Evolutionary conservation across 306 rosid species (phyloP), one percentile per base, ranked within the genome.

Genomic region (Dryas alaskensis): DNA sequence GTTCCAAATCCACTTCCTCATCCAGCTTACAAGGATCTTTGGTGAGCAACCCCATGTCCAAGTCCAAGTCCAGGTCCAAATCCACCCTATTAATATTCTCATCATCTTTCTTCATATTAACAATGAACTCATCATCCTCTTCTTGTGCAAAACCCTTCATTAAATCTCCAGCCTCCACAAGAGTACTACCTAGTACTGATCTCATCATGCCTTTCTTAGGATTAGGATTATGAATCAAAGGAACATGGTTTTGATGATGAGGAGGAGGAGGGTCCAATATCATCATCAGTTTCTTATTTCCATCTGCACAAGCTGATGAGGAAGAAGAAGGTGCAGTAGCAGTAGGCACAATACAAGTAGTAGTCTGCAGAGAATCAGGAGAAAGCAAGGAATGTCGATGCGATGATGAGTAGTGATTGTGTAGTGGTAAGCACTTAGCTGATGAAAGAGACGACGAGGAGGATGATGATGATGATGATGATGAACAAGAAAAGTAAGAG

Each of bases 1-100:
- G 92, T 82, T 92, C 98, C 90, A 92, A 83, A 84, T 92, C 98
- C 54, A 92, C 79, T 58, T 81, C 84, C 80, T 87, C 87, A 45
- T 80, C 68, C 37, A 8, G 50, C 27, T 72, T 58, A 5, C 46
- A 10, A 69, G 75, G 83, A 69, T 84, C 81, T 77, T 84, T 76
- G 65, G 81, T 67, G 62, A 77, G 75, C 64, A 81, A 67, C 22
- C 88, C 87, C 82, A 85, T 72, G 66, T 88, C 87, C 79, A 88
- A 78, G 71, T 88, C 96, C 80, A 90, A 80, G 67, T 88, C 85
- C 80, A 90, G 79, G 67, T 88, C 85, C 78, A 88, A 78, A 61
- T 86, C 98, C 78, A 89, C 80, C 7, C 73, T 78, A 19, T 81
- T 73, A 55, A 65, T 60, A 31, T 61, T 50, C 46, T 76, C 75